Evolutionary conservation across 202 grass and related monocot species (phyloP), one percentile per base, ranked within the genome.

Genomic region (Hordeum pubiflorum): DNA sequence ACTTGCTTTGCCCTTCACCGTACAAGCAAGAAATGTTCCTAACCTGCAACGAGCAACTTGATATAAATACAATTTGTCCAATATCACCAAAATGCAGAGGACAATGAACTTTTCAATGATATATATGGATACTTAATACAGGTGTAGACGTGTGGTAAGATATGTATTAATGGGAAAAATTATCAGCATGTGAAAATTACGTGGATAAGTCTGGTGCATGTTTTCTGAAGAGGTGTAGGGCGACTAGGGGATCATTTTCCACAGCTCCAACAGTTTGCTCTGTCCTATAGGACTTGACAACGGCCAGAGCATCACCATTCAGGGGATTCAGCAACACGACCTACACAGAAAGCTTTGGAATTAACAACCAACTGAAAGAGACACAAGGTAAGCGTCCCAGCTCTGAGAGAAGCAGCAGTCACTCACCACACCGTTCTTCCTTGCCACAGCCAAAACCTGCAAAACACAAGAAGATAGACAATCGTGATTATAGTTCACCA

Each of bases 381-480:
- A 37, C 52, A 36, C 32, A 57, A 18, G 4, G 4, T 7, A 22
- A 79, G 54, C 21, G 2, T 13, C 12, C 23, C 21, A 56, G 34
- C 37, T 48, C 40, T 6, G 9, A 77, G 76, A 39, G 76, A 39
- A 72, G 26, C n/a, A 79, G 58, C 27, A 31, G 62, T 21, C 31
- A 82, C 96, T 87, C 79, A 96, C 92, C 82, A 91, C 81, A 23
- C 85, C 85, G 71, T 99, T 96, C 83, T 96, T 96, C 73, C 93
- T 90, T 38, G 87, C 93, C 79, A 99, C 85, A 14, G 85, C 93
- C 81, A 93, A 81, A 39, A 96, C 84, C 97, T 99, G 89, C 76
- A 82, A 21, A 40, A 58, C 50, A 18, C 50, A 54, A n/a, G 15
- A 52, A 18, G 18, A 18, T 18, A 18, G 14, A 52, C 6, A 54